These are phyloP conservation scores for Scenedesmus sp. DNA, from an alignment of 163 green algal species.

Conservation along the genomic window DNA sequence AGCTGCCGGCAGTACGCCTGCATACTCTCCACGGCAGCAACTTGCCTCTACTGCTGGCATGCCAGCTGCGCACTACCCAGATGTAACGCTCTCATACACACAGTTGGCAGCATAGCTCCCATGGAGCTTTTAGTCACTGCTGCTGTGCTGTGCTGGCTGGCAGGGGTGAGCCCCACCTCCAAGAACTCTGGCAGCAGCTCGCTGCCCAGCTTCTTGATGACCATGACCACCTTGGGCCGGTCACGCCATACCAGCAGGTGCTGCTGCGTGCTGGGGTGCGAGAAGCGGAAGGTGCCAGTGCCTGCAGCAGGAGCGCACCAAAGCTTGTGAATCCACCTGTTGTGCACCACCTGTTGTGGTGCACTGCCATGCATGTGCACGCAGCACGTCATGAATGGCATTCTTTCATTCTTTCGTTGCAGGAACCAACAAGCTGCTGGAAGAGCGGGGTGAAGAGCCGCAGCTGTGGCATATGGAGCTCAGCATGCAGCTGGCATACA, in stretches of 20 bases:
- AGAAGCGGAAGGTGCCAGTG: conserved; percentile 86
- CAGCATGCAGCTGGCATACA: no score
- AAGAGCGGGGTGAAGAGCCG: neutral
- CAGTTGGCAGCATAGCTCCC: neutral
- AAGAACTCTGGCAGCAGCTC: conserved; percentile 81
- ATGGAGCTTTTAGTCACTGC: neutral
- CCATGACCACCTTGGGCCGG: conserved; percentile 84
- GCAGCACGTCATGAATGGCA: neutral
- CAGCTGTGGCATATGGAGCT: conserved; percentile 16
- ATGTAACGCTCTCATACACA: neutral
- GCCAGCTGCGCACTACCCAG: neutral
- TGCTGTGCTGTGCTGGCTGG: neutral
- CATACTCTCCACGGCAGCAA: neutral
- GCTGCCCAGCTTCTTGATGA: conserved; percentile 93
- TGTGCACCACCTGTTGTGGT: no score
- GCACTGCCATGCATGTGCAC: neutral
- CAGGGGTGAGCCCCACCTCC: conserved; percentile 51
- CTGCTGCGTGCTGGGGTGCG: conserved; percentile 90
- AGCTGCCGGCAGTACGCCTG: neutral
- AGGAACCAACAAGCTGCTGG: neutral
- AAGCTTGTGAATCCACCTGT: no score
- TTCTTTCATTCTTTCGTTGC: no score
- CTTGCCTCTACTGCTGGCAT: neutral
- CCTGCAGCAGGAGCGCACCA: conserved; percentile 64
- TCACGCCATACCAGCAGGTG: conserved; percentile 94